Evolutionary conservation across 2,329 filamentous ascomycete species (phyloP), one percentile per base, ranked within the genome.

Genomic region (Orbilia blumenaviensis): DNA sequence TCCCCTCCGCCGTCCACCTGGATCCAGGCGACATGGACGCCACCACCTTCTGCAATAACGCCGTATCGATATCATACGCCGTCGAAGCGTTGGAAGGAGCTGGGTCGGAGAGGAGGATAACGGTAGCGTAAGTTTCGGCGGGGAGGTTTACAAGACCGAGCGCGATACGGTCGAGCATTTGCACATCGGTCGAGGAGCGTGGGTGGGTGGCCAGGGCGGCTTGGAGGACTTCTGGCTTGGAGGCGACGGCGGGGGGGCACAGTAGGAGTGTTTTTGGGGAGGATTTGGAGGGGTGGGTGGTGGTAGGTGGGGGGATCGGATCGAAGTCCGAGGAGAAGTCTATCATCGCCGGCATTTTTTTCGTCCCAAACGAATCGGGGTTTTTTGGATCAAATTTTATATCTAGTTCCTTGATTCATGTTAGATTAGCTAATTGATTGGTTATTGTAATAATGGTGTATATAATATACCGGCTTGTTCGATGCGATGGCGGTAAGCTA

Each of bases 161-260:
- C 1, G 92, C 89, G 42, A 99, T 88, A 61, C 95, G 92, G 84
- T 99, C 95, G 77, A 99, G 91, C 95, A 99, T 99, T 83, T 98
- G 95, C 63, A 99, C 87, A 82, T 99, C 95, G 77, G 93, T 94
- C 50, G 87, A 86, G 78, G 87, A 85, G 81, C 93, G 90, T 18
- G 72, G 72, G 83, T 95, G 89, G 69, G 89, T 85, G 73, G 89
- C 86, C 81, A 96, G 88, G 77, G 95, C 86, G 79, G 86, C 85
- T 78, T 89, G 88, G 78, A 98, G 87, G 80, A 89, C 89, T 79
- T 92, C 90, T 79, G 94, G 92, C 83, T 96, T 91, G 66, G 92
- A 89, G 79, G 95, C 91, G 80, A 98, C 88, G 23, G 93, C 96
- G 10, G 95, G 94, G 63, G 95, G 94, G 32, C 94, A 93, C 77